Base-by-base conservation (phyloP, 1,284 basidiomycete genomes). In the Trametes hirsuta region DNA sequence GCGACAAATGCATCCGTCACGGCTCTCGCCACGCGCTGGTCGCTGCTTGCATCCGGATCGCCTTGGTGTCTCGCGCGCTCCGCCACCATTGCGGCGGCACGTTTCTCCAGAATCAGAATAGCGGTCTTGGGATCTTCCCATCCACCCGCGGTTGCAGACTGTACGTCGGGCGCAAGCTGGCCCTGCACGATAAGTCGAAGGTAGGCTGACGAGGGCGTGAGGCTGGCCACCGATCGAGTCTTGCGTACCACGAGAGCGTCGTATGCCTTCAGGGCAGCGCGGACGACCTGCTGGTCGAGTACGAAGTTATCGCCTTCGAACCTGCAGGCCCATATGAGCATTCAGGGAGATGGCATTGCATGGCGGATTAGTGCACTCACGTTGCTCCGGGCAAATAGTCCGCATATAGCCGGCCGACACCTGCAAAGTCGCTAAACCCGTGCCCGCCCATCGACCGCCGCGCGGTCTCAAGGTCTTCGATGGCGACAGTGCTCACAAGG, bases 261-360 rank as follows among this genome's bases (percentile, higher is more conserved):
- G 68, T 81, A 81, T 0, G 86, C 78, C 67, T 90, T 92, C 18
- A 90, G 71, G 1, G 88, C 87, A 0, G 86, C 84, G 25, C 88
- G 82, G 25, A 88, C 84, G 40, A 90, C 88, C 73, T 93, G 90
- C 48, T 84, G 80, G 64, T 89, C 85, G 2, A 92, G 79, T 8
- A 92, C 86, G 65, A 83, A 91, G 71, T 92, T 91, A 68, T 93
- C 90, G 18, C 90, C 90, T 76, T 92, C 90, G 66, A 84, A 91
- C 2, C 86, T 89, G 60, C 41, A 3, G 11, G n/a, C 4, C 34
- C 4, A n/a, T 10, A 53, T 18, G 18, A 18, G 1, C 37, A 5
- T 8, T 15, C 3, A 25, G 25, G 34, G 46, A 34, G 18, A 9
- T 46, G 14, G 46, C 30, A 37, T n/a, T 47, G 41, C 12, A 30